Conservation (phyloP, 2,329 filamentous ascomycete genomes). For the Sordariomycetes sp. region DNA sequence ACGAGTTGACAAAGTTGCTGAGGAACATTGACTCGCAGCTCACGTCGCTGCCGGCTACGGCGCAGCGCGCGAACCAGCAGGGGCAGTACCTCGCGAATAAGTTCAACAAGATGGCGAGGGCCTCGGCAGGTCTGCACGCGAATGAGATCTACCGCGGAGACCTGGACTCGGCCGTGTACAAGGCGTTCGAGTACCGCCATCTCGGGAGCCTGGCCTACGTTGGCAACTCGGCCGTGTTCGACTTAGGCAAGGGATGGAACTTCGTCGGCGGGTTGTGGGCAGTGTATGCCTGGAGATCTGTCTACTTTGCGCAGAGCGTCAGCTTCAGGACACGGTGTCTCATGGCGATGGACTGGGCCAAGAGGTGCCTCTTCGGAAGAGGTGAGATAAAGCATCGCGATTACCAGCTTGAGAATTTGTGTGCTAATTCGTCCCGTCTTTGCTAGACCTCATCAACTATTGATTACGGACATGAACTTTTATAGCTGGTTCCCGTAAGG, state of each 20-base stretch:
- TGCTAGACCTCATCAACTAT: not conserved
- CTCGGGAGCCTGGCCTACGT: constrained; percentile 88
- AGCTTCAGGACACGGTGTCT: constrained; percentile 79
- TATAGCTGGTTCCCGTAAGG: no score
- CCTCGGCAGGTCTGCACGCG: constrained; percentile 57
- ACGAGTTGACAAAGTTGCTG: constrained; percentile 78
- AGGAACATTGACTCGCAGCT: constrained; percentile 90
- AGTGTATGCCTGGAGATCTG: constrained; percentile 89
- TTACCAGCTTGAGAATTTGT: not conserved
- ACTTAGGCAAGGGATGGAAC: constrained; percentile 65
- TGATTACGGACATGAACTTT: not conserved
- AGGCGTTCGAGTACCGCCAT: constrained; percentile 87
- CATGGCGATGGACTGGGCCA: constrained; percentile 98
- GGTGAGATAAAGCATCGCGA: constrained; percentile 43
- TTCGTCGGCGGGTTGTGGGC: constrained; percentile 77
- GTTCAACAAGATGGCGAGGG: constrained; percentile 78
- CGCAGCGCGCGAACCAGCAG: constrained; percentile 93
- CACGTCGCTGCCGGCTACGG: constrained; percentile 86
- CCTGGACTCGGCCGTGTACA: constrained; percentile 83
- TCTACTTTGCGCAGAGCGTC: constrained; percentile 96
- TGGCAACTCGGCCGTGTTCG: constrained; percentile 92
- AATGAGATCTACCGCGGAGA: constrained; percentile 85
- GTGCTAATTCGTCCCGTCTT: not conserved
- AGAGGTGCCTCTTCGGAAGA: constrained; percentile 87
- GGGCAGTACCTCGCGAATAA: constrained; percentile 86